Percentiles rank a stretch among this genome's conserved stretches.
These are phyloP conservation scores for Saussurea involucrata DNA, from an alignment of 129 eudicot species.

Conservation along the genomic window DNA sequence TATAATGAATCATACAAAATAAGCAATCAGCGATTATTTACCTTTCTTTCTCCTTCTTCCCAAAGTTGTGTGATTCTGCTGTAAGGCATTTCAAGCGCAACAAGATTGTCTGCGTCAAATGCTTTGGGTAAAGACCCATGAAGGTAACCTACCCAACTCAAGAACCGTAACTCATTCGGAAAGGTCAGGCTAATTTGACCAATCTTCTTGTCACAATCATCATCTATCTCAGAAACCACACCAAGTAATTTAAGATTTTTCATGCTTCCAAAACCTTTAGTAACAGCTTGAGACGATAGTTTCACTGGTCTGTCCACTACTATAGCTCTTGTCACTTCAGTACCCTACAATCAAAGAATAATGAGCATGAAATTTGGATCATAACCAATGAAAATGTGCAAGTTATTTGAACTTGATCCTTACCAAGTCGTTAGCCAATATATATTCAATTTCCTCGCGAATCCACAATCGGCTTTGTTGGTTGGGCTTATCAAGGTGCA, in stretches of 20 bases:
- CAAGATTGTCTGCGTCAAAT: background rate
- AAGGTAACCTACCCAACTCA: background rate
- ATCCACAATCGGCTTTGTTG: background rate
- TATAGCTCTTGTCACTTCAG: background rate
- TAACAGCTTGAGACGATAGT: background rate
- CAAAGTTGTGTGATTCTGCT: background rate
- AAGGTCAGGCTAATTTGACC: background rate
- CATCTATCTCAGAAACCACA: background rate
- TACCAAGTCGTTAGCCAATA: background rate
- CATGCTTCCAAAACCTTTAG: background rate
- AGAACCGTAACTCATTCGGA: background rate
- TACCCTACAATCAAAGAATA: background rate
- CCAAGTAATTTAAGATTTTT: background rate
- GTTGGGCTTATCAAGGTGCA: too few species aligned
- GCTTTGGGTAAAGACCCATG: background rate
- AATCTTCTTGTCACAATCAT: too few species aligned
- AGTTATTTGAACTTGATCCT: background rate
- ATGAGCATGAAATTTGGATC: background rate
- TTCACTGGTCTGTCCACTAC: background rate
- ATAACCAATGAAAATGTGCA: background rate
- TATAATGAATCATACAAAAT: background rate
- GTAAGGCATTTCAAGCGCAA: background rate
- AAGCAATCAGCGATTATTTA: background rate
- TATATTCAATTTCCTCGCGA: background rate
- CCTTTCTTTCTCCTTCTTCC: slow-evolving; percentile 4